phyloP scores from a whole-genome alignment of 768 basidiomycete genomes.

The Pisolithus orientalis region DNA sequence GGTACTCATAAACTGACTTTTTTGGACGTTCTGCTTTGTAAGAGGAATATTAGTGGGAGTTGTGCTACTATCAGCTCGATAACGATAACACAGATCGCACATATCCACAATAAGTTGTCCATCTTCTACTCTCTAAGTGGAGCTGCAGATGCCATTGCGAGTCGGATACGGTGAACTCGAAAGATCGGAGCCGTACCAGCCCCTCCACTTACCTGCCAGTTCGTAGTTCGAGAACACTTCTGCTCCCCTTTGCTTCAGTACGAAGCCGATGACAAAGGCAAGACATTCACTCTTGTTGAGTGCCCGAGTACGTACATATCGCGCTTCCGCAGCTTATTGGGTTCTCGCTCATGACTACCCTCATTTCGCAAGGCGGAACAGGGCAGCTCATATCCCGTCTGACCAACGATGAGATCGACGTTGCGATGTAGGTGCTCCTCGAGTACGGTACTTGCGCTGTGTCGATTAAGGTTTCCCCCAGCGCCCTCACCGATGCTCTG shows the following conservation, averaged over 20 bases:
- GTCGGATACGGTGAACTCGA: constrained; percentile 26
- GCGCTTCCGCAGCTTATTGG: too few species aligned
- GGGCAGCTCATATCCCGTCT: constrained; percentile 77
- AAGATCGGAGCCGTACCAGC: background rate
- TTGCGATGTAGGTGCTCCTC: constrained; percentile 58
- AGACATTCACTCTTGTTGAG: constrained; percentile 79
- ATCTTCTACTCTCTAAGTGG: background rate
- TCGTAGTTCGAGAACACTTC: constrained; percentile 79
- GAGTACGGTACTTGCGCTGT: background rate
- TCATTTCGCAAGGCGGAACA: constrained; percentile 56
- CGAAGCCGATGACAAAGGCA: constrained; percentile 56
- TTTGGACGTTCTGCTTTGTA: too few species aligned
- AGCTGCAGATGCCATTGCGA: constrained; percentile 20
- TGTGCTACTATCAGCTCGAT: too few species aligned
- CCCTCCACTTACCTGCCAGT: constrained; percentile 5
- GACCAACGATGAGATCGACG: constrained; percentile 70
- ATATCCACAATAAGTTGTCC: too few species aligned
- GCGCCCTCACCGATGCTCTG: constrained; percentile 85
- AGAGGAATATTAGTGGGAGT: too few species aligned
- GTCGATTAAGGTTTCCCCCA: constrained; percentile 21
- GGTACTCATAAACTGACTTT: background rate
- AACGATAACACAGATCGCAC: too few species aligned
- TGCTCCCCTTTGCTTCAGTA: constrained; percentile 88
- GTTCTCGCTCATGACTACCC: background rate
- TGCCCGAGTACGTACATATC: constrained; percentile 63